Evolutionary conservation across 2,329 filamentous ascomycete genomes (phyloP).

Genomic region (Diaporthe helianthi): DNA sequence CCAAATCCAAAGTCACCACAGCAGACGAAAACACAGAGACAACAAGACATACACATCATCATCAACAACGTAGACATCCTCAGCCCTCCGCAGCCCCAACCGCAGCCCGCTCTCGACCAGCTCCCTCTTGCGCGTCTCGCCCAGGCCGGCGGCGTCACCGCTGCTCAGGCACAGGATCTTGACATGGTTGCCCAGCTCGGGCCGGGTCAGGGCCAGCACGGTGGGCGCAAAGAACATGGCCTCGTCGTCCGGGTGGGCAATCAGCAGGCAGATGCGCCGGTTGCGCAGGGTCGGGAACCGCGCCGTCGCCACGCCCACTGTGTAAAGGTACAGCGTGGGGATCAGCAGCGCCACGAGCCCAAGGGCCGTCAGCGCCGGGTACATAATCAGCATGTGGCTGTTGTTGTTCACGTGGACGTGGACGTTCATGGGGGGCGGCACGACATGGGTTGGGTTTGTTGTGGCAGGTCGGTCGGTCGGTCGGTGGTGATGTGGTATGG

Average conservation of each 20-base stretch:
- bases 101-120: conserved; percentile 79
- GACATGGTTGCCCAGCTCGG: conserved; percentile 84
- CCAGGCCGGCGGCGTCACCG: conserved; percentile 87
- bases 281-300: conserved; percentile 73
- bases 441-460: background rate
- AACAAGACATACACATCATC: conserved; percentile 62
- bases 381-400: conserved; percentile 37
- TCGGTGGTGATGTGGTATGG: background rate
- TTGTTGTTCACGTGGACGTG: background rate
- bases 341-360: conserved; percentile 49
- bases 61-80: conserved; percentile 87
- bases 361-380: conserved; percentile 38
- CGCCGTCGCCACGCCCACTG: conserved; percentile 52
- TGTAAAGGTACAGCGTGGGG: conserved; percentile 61
- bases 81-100: conserved; percentile 75
- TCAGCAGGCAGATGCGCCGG: conserved; percentile 90
- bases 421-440: conserved; percentile 16
- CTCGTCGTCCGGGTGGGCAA: conserved; percentile 97
- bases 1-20: background rate
- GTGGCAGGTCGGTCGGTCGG: background rate
- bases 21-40: background rate
- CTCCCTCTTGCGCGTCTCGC: conserved; percentile 82
- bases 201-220: conserved; percentile 81
- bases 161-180: conserved; percentile 94
- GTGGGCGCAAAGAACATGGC: conserved; percentile 99